Evolutionary conservation across 169 alveolate species (phyloP), one percentile per base, ranked within the genome.

Genomic region (Eimeria zaria): DNA sequence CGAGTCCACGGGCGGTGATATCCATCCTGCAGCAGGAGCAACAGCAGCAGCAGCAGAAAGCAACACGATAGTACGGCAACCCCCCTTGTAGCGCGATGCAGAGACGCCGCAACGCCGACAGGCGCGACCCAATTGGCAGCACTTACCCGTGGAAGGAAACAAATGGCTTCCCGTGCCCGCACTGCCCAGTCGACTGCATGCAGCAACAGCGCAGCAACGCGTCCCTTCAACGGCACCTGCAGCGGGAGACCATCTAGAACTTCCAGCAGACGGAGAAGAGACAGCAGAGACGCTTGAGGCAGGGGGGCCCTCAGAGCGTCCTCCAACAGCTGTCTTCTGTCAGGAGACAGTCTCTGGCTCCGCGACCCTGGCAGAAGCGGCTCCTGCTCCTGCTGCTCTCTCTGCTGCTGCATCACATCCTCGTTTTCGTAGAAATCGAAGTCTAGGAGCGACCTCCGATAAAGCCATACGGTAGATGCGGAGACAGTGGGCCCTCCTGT

Each of bases 221-320:
- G 96, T n/a, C 97, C 97, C 60, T 96, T 96, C 78, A 96, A 53
- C 30, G 97, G 97, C 78, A 96, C 44, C 87, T 96, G 97, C 91
- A 96, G 71, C 83, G 97, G 97, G 53, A 96, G 95, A 0, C 91
- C 78, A 46, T 96, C 97, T 11, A 87, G 91, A n/a, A 80, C 78
- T 36, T 96, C 97, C 33, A 91, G 76, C 30, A 96, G 62, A 20
- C 97, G 96, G 12, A 80, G 81, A 2, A 93, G 96, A 30, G 96
- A 93, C 83, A 93, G 51, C 64, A 93, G 85, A 7, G 96, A 93
- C 24, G 88, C 87, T 48, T 93, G 93, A 20, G 93, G 93, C 64
- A 85, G 81, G 41, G 93, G 93, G 51, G 93, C 80, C 93, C 81
- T 60, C n/a, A 85, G 93, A 1, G 93, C 69, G 48, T 62, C 80